Evolutionary conservation across 2,329 filamentous ascomycete genomes (phyloP), one percentile per base, ranked within the genome.

Genomic region (Apiospora arundinis): DNA sequence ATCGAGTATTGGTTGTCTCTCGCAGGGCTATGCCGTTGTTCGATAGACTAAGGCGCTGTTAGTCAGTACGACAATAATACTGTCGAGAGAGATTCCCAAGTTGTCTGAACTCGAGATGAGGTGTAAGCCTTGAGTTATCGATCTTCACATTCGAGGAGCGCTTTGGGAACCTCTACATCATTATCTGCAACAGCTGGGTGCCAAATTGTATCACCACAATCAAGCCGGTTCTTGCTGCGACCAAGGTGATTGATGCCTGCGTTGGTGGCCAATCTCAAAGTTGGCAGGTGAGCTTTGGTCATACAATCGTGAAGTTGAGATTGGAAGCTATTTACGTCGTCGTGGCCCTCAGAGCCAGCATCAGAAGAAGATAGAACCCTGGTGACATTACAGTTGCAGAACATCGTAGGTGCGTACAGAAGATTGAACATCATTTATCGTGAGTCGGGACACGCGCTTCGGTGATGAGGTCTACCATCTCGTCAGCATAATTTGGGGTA

Each of bases 241-340:
- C 44, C 48, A 0, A 25, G 48, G 48, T 52, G 23, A n/a, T 25
- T 9, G 48, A 52, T 25, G 48, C 48, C 48, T 14, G 48, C 48
- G 2, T 11, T 21, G 1, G 23, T 21, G 2, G 11, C 1, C 21
- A 23, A 23, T 1, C 7, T 48, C 2, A 23, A 48, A 11, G 46
- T 6, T 9, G 46, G 46, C 46, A 48, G 1, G 1, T 11, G 46
- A 11, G 0, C 5, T 23, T 48, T 11, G 46, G 46, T 23, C 21
- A 1, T 48, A 23, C 21, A 48, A 5, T 4, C 9, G 23, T 14
- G 48, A 14, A 52, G 9, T 14, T 9, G n/a, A 1, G 23, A 52
- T 28, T 1, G 0, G 8, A 25, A n/a, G 8, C 48, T 1, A 14
- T 25, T 1, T 8, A 0, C 0, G 4, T 52, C 0, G 0, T 25